These are phyloP conservation scores for Wallacemonas sp. DNA, from an alignment of 208 protist genomes.

Conservation along the genomic window DNA sequence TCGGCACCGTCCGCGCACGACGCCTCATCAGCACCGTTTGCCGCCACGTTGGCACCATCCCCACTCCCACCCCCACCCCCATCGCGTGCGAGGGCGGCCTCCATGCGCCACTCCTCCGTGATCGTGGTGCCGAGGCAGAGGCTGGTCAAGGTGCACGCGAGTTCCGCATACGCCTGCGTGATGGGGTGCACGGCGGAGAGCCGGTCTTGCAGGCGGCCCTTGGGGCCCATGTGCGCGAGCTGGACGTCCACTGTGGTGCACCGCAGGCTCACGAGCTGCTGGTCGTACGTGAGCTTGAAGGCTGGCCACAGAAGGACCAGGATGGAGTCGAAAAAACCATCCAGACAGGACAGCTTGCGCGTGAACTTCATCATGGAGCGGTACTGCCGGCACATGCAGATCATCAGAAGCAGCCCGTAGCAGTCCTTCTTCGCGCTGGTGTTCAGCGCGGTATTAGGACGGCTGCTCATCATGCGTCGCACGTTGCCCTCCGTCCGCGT, in stretches of 20 bases:
- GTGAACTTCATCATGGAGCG: constrained; percentile 70
- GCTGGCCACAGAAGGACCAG: constrained; percentile 77
- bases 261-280: constrained; percentile 63
- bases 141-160: constrained; percentile 31
- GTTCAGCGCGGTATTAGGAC: constrained; percentile 52
- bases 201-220: constrained; percentile 31
- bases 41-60: not conserved
- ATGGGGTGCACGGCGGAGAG: constrained; percentile 63
- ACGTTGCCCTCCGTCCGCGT: constrained; percentile 38
- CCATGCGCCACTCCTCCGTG: constrained; percentile 7
- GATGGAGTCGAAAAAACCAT: constrained; percentile 83
- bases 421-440: constrained; percentile 54
- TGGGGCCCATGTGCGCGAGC: constrained; percentile 9
- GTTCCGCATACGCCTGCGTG: constrained; percentile 39
- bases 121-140: constrained; percentile 37
- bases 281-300: constrained; percentile 73
- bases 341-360: constrained; percentile 68
- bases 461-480: constrained; percentile 43
- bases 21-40: not conserved
- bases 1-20: not conserved
- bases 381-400: constrained; percentile 82
- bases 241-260: constrained; percentile 16
- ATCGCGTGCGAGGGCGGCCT: constrained; percentile 15
- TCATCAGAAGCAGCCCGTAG: constrained; percentile 78
- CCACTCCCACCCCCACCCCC: constrained; percentile 16